These are phyloP conservation scores for Gracilaria gracilis DNA, from an alignment of 23 red algal genomes.

Conservation along the genomic window DNA sequence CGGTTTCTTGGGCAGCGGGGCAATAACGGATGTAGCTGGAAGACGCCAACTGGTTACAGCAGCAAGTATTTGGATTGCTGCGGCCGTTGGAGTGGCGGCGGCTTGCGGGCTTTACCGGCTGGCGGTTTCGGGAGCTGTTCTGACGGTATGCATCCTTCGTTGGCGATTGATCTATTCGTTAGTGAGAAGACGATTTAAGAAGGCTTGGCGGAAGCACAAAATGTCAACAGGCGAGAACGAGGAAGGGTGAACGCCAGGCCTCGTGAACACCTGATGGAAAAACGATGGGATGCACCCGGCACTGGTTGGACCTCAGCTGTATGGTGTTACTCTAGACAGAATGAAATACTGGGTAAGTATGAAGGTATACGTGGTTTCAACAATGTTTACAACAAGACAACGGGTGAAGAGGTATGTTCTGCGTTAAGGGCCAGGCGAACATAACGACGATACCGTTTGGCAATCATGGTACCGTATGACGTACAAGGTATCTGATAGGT, in stretches of 20 bases:
- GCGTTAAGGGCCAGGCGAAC: no score
- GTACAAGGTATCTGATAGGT: no score
- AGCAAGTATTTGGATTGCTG: conserved; percentile 81
- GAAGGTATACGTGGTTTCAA: no score
- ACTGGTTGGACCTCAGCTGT: background rate
- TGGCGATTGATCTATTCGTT: conserved; percentile 34
- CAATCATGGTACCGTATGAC: no score
- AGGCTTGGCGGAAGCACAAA: background rate
- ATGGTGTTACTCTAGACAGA: no score
- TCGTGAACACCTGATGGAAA: background rate
- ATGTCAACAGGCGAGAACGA: background rate
- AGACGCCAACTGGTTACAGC: conserved; percentile 69
- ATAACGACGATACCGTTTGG: no score
- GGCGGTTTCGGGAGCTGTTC: conserved; percentile 58
- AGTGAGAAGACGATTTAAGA: background rate
- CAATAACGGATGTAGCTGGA: conserved; percentile 62
- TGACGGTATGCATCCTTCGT: conserved; percentile 63
- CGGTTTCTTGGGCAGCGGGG: conserved; percentile 77
- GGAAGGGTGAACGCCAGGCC: background rate
- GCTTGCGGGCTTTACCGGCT: conserved; percentile 58
- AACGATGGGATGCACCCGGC: background rate
- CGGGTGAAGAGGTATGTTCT: no score
- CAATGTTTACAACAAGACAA: no score
- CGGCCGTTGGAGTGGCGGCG: conserved; percentile 73
- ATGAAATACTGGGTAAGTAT: no score